These are phyloP conservation scores for Fraxinus cuspidata DNA, from an alignment of 257 asterid genomes.

Conservation along the genomic window DNA sequence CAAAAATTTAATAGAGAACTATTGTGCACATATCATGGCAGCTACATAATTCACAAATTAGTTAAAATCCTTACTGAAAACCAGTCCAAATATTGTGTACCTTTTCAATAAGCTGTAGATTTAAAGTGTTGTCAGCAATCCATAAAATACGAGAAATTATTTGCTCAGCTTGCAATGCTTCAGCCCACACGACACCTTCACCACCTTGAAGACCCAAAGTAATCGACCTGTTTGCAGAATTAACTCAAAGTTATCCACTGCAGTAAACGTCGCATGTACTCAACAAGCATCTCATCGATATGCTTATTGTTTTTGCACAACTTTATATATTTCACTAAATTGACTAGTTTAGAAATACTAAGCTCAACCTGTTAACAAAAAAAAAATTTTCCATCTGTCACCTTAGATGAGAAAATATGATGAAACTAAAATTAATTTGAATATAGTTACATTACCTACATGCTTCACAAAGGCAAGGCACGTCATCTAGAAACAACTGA, in stretches of 20 bases:
- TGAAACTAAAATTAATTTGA: constrained; percentile 10
- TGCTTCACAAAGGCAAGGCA: constrained; percentile 88
- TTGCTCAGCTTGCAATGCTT: constrained; percentile 65
- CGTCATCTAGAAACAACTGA: constrained; percentile 73
- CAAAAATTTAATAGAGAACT: constrained; percentile 9
- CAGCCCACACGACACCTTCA: constrained; percentile 66
- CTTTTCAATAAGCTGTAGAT: constrained; percentile 71
- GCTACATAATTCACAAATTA: constrained; percentile 6
- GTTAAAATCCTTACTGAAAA: constrained; percentile 18
- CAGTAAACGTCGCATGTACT: constrained; percentile 1
- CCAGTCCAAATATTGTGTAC: constrained; percentile 34
- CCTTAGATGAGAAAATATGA: background rate
- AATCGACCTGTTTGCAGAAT: constrained; percentile 59
- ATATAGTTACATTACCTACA: constrained; percentile 49
- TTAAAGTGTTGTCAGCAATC: constrained; percentile 83
- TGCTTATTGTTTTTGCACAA: background rate
- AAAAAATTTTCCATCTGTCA: background rate
- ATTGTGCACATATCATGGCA: constrained; percentile 10
- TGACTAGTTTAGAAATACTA: background rate
- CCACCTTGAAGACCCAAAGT: constrained; percentile 70
- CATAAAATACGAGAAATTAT: constrained; percentile 73
- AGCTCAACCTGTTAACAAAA: background rate
- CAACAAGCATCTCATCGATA: background rate
- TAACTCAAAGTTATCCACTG: constrained; percentile 29
- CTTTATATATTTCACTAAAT: background rate